Evolutionary conservation across 331 rosid genomes (phyloP).

Genomic region (Telfairia occidentalis): DNA sequence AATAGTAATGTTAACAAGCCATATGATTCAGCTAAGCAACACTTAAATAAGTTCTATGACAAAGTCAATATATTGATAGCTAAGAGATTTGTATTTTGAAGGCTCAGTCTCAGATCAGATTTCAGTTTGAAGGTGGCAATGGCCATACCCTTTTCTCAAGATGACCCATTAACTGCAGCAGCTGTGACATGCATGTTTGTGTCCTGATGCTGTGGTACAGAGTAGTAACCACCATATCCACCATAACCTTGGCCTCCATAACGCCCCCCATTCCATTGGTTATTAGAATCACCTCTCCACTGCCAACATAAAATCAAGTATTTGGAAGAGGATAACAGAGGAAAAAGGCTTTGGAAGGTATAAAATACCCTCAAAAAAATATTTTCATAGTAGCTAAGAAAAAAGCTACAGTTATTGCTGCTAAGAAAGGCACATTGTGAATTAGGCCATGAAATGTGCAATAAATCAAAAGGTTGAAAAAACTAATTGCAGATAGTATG

Average conservation of each 20-base stretch:
- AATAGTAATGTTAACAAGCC: conserved; percentile 26
- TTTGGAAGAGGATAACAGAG: background rate
- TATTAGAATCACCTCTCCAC: conserved; percentile 71
- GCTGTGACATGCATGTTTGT: background rate
- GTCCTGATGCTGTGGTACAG: conserved; percentile 17
- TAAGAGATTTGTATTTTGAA: conserved; percentile 2
- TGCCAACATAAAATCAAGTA: conserved; percentile 25
- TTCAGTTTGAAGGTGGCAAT: background rate
- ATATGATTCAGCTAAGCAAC: conserved; percentile 32
- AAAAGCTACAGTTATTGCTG: background rate
- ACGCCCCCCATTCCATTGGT: conserved; percentile 63
- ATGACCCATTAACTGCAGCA: conserved; percentile 6
- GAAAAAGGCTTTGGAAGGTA: background rate
- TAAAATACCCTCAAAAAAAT: background rate
- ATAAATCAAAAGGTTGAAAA: background rate
- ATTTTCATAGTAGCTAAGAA: background rate
- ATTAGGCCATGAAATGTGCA: background rate
- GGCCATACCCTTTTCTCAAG: background rate
- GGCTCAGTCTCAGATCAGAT: too few relatives aligned
- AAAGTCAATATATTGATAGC: background rate
- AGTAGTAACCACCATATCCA: conserved; percentile 33
- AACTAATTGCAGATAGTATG: background rate
- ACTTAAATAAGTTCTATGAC: conserved; percentile 3
- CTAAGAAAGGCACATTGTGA: background rate
- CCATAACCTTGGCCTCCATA: conserved; percentile 61